Conservation (phyloP, 495 filamentous ascomycete genomes). For the Daldinia bambusicola region DNA sequence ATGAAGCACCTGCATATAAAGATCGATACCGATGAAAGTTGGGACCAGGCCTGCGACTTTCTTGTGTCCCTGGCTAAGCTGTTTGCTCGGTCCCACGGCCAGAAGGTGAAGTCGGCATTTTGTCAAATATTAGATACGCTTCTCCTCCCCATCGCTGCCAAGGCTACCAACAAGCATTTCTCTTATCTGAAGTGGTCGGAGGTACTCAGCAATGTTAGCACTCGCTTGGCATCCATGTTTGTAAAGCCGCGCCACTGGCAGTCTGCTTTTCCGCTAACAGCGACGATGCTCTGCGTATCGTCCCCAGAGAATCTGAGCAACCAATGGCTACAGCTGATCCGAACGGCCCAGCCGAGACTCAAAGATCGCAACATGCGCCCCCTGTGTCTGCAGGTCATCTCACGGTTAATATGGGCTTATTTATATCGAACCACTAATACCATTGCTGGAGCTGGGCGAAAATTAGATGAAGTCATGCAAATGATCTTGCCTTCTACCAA, state of each 20-base stretch:
- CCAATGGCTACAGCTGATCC: constrained; percentile 85
- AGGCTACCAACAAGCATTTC: constrained; percentile 74
- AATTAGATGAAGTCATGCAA: constrained; percentile 86
- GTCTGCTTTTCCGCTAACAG: constrained; percentile 84
- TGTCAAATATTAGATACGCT: constrained; percentile 89
- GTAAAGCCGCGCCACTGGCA: constrained; percentile 91
- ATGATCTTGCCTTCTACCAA: constrained; percentile 82
- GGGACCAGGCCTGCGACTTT: constrained; percentile 89
- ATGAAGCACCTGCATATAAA: constrained; percentile 89
- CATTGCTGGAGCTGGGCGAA: constrained; percentile 72
- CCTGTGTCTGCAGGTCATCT: constrained; percentile 87
- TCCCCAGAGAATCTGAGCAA: constrained; percentile 80
- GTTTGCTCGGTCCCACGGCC: constrained; percentile 85
- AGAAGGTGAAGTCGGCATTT: constrained; percentile 90
- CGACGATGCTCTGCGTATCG: constrained; percentile 86
- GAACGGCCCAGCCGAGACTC: constrained; percentile 76
- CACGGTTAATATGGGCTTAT: constrained; percentile 95
- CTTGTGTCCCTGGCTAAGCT: constrained; percentile 81
- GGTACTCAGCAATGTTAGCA: constrained; percentile 78
- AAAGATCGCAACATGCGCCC: constrained; percentile 84
- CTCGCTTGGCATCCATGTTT: constrained; percentile 81
- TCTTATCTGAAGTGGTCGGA: constrained; percentile 84
- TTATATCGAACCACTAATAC: constrained; percentile 82
- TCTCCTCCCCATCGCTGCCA: constrained; percentile 86
- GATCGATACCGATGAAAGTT: constrained; percentile 74